Base-by-base conservation (phyloP, 768 basidiomycete species). In the Psilocybe cyanescens region DNA sequence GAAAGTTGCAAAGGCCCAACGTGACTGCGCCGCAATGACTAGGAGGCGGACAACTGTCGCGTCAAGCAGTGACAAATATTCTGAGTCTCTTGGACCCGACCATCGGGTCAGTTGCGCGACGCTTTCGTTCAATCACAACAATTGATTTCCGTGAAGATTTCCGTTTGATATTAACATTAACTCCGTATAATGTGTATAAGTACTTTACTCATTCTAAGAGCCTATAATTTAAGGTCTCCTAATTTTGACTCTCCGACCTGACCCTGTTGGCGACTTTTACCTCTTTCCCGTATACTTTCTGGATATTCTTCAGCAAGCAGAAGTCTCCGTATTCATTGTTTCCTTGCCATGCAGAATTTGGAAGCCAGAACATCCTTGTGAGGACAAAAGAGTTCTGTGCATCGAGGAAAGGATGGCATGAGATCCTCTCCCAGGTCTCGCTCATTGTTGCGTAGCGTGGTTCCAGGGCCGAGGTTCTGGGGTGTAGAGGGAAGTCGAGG, bases 311-410 rank as follows among this genome's bases (percentile, higher is more conserved):
- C 62, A 99, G 79, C 63, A 99, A 71, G 72, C 96, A 97, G 72
- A 94, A 97, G 68, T 98, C 94, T 1, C 97, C 97, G 73, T 84
- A 97, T 60, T 82, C 82, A 70, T 97, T 94, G 65, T 75, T 74
- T 28, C 74, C 75, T 64, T 89, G 84, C 89, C 94, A 93, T 61
- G 74, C 75, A 49, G 80, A 72, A 11, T 88, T 86, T 6, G 96
- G 97, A 44, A 92, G 71, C 89, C 91, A 97, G 60, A 98, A 79
- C 29, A 86, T 83, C 55, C 97, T 82, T 45, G 91, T 89, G 63
- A 94, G 75, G 56, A 86, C 72, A 35, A 85, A 78, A 1, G 95
- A 95, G 69, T 90, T 83, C 28, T 80, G 78, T 6, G 87, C 83
- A 72, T 99, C 96, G 58, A 99, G 81, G 81, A 97, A 97, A 2